A percentile compares a stretch with the other conserved stretches of the same genome.
phyloP scores from a whole-genome alignment of 352 stramenopile species.

The Pythium grandisporangium region DNA sequence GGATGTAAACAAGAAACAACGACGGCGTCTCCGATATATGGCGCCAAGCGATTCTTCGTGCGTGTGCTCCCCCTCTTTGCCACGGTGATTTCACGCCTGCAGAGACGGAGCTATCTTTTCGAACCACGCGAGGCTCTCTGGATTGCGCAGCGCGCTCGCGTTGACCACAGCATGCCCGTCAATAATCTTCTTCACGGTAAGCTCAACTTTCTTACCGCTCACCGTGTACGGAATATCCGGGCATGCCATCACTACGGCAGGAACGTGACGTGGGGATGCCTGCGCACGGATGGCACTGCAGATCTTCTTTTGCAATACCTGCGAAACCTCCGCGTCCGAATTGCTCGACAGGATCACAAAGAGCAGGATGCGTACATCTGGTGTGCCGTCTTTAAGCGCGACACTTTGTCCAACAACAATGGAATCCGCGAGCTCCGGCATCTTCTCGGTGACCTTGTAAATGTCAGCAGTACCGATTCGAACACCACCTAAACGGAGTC shows the following conservation, averaged over 20 bases:
- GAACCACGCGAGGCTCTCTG: slow-evolving; percentile 53
- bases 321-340: slow-evolving; percentile 23
- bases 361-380: slow-evolving; percentile 65
- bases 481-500: slow-evolving; percentile 44
- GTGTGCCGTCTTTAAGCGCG: slow-evolving; percentile 46
- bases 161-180: slow-evolving; percentile 49
- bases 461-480: slow-evolving; percentile 74
- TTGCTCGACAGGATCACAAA: slow-evolving; percentile 54
- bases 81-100: background rate
- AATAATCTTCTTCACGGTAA: slow-evolving; percentile 75
- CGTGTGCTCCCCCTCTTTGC: too few relatives aligned
- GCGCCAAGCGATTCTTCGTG: slow-evolving; percentile 3
- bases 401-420: slow-evolving; percentile 66
- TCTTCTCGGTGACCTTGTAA: slow-evolving; percentile 70
- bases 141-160: slow-evolving; percentile 57
- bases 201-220: slow-evolving; percentile 76
- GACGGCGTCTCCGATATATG: too few relatives aligned
- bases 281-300: slow-evolving; percentile 42
- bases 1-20: too few relatives aligned
- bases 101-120: slow-evolving; percentile 28
- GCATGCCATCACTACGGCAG: slow-evolving; percentile 41
- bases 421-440: slow-evolving; percentile 49
- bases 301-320: slow-evolving; percentile 44
- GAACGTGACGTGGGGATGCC: slow-evolving; percentile 61
- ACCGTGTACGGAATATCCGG: slow-evolving; percentile 72